Base-by-base conservation (phyloP, 2,329 filamentous ascomycete genomes). In the Diaporthe sp. region DNA sequence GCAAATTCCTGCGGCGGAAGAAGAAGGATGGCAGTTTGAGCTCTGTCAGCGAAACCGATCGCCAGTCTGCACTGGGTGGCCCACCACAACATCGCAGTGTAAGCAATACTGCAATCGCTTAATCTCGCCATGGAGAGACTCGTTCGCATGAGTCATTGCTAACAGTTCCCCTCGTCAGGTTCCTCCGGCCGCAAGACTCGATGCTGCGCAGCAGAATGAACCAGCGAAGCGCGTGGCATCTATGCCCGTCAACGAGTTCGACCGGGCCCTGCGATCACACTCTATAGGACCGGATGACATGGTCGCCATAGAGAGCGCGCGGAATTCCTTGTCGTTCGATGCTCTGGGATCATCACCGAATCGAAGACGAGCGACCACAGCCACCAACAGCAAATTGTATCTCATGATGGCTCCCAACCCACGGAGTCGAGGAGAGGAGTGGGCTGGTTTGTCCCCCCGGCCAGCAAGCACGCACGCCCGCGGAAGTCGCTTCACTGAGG, bases 381-480 rank as follows among this genome's bases (percentile, higher is more conserved):
- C 84, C 3, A 83, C 84, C 6, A 85, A 71, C 27, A 79, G 85
- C 73, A 83, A 84, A 50, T 77, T 86, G 8, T 83, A 27, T 39
- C 63, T 82, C n/a, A 70, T 78, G 19, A 76, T 75, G 58, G 30
- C 56, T 25, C 71, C 73, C 10, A 53, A 68, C 22, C 81, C 84
- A 22, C 83, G 83, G 66, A 82, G 83, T 47, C 63, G 84, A 83
- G 15, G 84, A 83, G 73, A 82, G 81, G 87, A 87, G 73, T 84
- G 88, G 76, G 84, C 84, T 2, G 91, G 91, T 0, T 83, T 92
- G 58, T 90, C 89, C 3, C 91, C 91, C 0, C 85, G 91, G 50
- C 91, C 91, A 27, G 89, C 88, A n/a, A 92, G 90, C 78, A 86
- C 86, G 9, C 89, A 91, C 56, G 89, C 85, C 9, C 86, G 88